phyloP scores from a whole-genome alignment of 2,329 filamentous ascomycete species.

The Claviceps maximensis region DNA sequence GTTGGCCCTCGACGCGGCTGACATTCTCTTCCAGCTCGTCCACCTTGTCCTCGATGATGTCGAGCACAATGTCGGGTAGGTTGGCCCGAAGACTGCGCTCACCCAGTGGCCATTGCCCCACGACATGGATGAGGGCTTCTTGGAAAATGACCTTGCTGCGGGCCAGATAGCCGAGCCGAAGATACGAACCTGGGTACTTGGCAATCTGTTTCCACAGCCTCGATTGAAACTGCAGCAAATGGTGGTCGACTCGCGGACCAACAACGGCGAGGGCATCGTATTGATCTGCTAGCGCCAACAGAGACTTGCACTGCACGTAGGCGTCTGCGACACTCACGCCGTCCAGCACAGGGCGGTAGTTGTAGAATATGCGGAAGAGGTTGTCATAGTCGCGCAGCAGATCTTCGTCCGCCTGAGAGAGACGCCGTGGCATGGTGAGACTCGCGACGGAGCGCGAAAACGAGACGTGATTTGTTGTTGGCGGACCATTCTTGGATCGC shows the following conservation, averaged over 20 bases:
- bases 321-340: conserved; percentile 80
- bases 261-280: conserved; percentile 85
- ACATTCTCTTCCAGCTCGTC: conserved; percentile 81
- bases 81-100: conserved; percentile 62
- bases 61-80: conserved; percentile 63
- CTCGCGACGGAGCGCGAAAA: conserved; percentile 88
- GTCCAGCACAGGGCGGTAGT: conserved; percentile 72
- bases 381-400: conserved; percentile 89
- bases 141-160: conserved; percentile 73
- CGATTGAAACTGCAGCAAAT: conserved; percentile 81
- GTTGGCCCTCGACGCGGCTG: conserved; percentile 61
- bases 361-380: conserved; percentile 91
- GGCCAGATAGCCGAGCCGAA: conserved; percentile 78
- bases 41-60: conserved; percentile 89
- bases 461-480: conserved; percentile 30
- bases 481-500: conserved; percentile 18
- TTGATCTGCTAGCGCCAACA: conserved; percentile 81
- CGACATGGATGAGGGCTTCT: conserved; percentile 83
- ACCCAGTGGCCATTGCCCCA: conserved; percentile 82
- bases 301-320: conserved; percentile 85
- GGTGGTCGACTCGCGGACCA: conserved; percentile 82
- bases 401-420: conserved; percentile 53
- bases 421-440: conserved; percentile 38
- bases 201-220: conserved; percentile 92
- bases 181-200: conserved; percentile 86